Evolutionary conservation across 1,284 basidiomycete genomes (phyloP).

Genomic region (Rhodotorula sp.): DNA sequence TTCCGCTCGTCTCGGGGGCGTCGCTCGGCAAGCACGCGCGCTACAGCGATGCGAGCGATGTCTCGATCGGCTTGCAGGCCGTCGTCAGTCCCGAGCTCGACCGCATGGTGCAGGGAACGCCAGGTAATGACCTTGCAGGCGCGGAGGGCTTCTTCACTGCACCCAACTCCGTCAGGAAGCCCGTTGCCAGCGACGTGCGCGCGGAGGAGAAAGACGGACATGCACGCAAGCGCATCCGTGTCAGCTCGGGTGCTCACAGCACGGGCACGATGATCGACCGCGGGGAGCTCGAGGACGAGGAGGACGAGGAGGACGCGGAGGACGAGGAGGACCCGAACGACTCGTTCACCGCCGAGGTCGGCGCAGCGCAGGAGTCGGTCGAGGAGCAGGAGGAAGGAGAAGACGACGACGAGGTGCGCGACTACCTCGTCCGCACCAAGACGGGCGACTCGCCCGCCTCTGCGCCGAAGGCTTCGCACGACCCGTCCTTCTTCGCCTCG

Average conservation of each 20-base stretch:
- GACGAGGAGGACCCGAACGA: slow-evolving; percentile 3
- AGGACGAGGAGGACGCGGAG: background rate
- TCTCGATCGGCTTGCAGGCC: slow-evolving; percentile 9
- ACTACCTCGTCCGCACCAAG: slow-evolving; percentile 21
- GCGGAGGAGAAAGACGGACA: slow-evolving; percentile 9
- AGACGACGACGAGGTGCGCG: slow-evolving; percentile 3
- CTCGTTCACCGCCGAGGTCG: slow-evolving; percentile 1
- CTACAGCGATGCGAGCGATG: slow-evolving; percentile 20
- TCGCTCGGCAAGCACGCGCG: slow-evolving; percentile 27
- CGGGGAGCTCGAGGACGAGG: background rate
- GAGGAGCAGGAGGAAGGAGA: background rate
- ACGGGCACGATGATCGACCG: background rate
- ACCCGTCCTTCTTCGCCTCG: slow-evolving; percentile 27
- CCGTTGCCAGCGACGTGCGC: background rate
- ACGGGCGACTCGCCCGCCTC: slow-evolving; percentile 16
- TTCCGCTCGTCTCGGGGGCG: background rate
- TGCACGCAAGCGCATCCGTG: slow-evolving; percentile 14
- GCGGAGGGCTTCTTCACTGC: background rate
- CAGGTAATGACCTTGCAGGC: background rate
- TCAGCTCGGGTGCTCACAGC: slow-evolving; percentile 9
- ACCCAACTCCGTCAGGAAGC: background rate
- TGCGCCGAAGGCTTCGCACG: background rate
- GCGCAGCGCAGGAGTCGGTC: background rate
- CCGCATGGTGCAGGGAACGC: background rate
- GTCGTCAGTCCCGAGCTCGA: background rate